Conservation (phyloP, 1,139 yeast species). For the Schwanniomyces etchellsii region DNA sequence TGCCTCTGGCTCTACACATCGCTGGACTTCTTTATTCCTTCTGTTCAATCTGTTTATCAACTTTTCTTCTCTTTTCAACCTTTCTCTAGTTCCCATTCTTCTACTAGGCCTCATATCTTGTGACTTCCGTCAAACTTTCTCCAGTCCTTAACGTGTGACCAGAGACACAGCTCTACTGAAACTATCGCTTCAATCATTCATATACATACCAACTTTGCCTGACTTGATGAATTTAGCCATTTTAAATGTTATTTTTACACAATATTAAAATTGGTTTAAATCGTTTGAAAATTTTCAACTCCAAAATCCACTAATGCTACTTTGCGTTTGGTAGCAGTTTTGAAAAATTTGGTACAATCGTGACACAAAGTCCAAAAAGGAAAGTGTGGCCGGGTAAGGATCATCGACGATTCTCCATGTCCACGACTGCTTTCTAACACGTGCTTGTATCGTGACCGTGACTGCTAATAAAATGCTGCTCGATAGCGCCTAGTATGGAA, state of each 20-base stretch:
- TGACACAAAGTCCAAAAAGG: constrained; percentile 4
- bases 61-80: not conserved
- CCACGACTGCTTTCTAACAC: too few species aligned
- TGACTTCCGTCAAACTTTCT: too few species aligned
- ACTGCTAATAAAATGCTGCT: too few species aligned
- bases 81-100: constrained; percentile 1
- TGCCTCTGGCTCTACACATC: constrained; percentile 1
- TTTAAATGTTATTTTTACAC: constrained; percentile 18
- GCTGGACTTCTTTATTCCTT: not conserved
- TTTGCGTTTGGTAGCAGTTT: not conserved
- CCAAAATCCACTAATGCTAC: not conserved
- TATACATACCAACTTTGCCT: constrained; percentile 96
- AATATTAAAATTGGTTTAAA: constrained; percentile 11
- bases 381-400: too few species aligned
- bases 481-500: constrained; percentile 4
- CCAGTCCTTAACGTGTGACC: too few species aligned
- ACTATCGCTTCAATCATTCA: too few species aligned
- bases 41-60: not conserved
- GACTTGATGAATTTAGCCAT: constrained; percentile 98
- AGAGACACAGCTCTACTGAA: too few species aligned
- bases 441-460: too few species aligned
- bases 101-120: too few species aligned
- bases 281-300: constrained; percentile 8
- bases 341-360: constrained; percentile 4
- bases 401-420: too few species aligned